These are phyloP conservation scores for Epithele typhae DNA, from an alignment of 768 basidiomycete species.

Conservation along the genomic window DNA sequence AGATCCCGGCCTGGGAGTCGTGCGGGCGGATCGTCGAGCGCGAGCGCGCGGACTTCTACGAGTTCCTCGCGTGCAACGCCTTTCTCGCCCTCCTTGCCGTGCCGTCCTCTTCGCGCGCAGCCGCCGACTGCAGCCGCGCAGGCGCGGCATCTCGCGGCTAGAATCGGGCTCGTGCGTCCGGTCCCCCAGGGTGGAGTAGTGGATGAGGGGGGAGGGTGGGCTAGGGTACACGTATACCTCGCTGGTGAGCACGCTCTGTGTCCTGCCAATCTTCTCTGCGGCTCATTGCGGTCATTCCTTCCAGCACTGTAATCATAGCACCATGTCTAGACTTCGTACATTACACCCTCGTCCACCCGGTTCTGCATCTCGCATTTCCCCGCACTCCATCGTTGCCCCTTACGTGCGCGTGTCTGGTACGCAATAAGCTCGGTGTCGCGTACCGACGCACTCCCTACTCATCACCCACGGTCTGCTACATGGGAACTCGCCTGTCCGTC, in stretches of 20 bases:
- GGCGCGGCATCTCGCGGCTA: conserved; percentile 77
- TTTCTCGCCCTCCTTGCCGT: conserved; percentile 60
- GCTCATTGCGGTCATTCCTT: too few relatives aligned
- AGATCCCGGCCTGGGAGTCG: conserved; percentile 85
- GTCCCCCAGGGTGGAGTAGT: conserved; percentile 25
- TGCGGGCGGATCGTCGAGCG: conserved; percentile 80
- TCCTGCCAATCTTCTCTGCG: background rate
- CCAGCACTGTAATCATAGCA: background rate
- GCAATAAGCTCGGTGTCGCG: too few relatives aligned
- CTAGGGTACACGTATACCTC: background rate
- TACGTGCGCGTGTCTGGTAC: too few relatives aligned
- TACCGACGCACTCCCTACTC: too few relatives aligned
- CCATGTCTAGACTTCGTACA: background rate
- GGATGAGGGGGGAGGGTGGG: conserved; percentile 1
- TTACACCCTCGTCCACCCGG: background rate
- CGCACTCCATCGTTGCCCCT: too few relatives aligned
- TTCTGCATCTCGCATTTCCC: background rate
- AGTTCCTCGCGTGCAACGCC: conserved; percentile 84
- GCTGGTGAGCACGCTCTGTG: background rate
- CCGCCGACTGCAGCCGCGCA: conserved; percentile 67
- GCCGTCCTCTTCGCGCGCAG: conserved; percentile 65
- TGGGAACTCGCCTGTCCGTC: too few relatives aligned
- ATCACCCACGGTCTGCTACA: too few relatives aligned
- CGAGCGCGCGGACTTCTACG: conserved; percentile 86
- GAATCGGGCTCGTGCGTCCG: conserved; percentile 70